Evolutionary conservation across 2,329 filamentous ascomycete species (phyloP), one percentile per base, ranked within the genome.

Genomic region (Pseudocercospora musae): DNA sequence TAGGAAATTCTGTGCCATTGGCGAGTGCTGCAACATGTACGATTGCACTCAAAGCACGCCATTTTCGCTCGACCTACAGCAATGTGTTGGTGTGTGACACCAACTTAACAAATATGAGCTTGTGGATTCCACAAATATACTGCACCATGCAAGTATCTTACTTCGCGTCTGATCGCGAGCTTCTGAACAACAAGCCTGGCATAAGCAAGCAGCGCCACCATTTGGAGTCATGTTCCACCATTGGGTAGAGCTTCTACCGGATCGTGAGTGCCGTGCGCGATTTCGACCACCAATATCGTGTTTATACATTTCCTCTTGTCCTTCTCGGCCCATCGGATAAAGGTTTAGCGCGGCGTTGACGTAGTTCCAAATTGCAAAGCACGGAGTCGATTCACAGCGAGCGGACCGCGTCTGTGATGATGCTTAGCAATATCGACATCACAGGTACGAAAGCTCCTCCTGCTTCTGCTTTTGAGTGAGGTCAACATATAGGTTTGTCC

Each of bases 401-500:
- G n/a, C 42, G 42, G 42, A 21, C 42, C 40, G 40, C 40, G 18
- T 44, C 40, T 37, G 33, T 40, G 37, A n/a, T 18, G 37, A 40
- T 40, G 37, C 37, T 40, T 40, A 40, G 37, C n/a, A 40, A 48
- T 25, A 48, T 48, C 44, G 21, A 48, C 44, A 25, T 20, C 18
- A 48, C 44, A 48, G 21, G 44, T 15, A 48, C 18, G 44, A 13
- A 25, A 48, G 44, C 44, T 48, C 44, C 44, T 48, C 37, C 18
- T 40, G 48, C 33, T 27, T 33, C 37, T 33, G 57, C 25, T 48
- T 40, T 21, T 64, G 62, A 27, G 64, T 60, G 62, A 62, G 58
- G 58, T 48, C 58, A 33, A 62, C 62, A 59, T 62, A 64, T 52
- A 62, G 58, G 55, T 58, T 65, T 33, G 53, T 65, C 33, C 55